Evolutionary conservation across 2,329 filamentous ascomycete genomes (phyloP).

Genomic region (Nothophaeocryptopus gaeumannii): DNA sequence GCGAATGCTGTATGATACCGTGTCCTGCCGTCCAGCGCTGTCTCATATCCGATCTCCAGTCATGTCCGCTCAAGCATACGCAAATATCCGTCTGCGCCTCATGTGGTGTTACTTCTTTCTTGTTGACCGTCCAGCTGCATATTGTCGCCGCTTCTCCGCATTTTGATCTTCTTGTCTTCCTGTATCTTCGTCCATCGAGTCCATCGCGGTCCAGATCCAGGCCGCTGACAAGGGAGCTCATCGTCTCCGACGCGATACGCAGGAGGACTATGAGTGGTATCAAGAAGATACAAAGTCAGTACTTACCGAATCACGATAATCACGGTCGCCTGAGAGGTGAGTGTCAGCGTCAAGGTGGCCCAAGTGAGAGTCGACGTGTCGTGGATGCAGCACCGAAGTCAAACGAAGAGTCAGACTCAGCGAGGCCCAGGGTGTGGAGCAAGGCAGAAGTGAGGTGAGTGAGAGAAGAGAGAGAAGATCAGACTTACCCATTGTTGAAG

Average conservation of each 20-base stretch:
- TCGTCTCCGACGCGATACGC: slow-evolving; percentile 6
- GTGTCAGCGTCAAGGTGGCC: background rate
- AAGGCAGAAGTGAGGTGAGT: background rate
- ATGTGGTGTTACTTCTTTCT: background rate
- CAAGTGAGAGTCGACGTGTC: slow-evolving; percentile 5
- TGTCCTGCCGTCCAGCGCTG: slow-evolving; percentile 18
- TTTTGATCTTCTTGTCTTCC: slow-evolving; percentile 6
- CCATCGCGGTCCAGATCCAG: slow-evolving; percentile 19
- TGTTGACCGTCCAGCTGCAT: slow-evolving; percentile 9
- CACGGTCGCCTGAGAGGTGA: slow-evolving; percentile 14
- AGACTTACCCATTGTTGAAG: slow-evolving; percentile 16
- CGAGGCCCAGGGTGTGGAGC: too few relatives aligned
- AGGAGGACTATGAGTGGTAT: slow-evolving; percentile 14
- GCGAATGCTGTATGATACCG: slow-evolving; percentile 19
- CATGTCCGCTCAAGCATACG: slow-evolving; percentile 1
- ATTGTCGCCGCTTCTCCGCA: slow-evolving; percentile 4
- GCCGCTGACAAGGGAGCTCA: background rate
- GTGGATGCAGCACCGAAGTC: slow-evolving; percentile 3
- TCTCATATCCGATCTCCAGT: slow-evolving; percentile 15
- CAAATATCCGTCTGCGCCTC: too few relatives aligned
- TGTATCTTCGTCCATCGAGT: slow-evolving; percentile 12
- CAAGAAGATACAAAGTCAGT: background rate
- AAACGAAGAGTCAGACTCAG: background rate
- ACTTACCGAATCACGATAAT: slow-evolving; percentile 21
- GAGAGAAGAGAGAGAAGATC: background rate